Evolutionary conservation across 805 yeast genomes (phyloP).

Genomic region (Candida incommunis): DNA sequence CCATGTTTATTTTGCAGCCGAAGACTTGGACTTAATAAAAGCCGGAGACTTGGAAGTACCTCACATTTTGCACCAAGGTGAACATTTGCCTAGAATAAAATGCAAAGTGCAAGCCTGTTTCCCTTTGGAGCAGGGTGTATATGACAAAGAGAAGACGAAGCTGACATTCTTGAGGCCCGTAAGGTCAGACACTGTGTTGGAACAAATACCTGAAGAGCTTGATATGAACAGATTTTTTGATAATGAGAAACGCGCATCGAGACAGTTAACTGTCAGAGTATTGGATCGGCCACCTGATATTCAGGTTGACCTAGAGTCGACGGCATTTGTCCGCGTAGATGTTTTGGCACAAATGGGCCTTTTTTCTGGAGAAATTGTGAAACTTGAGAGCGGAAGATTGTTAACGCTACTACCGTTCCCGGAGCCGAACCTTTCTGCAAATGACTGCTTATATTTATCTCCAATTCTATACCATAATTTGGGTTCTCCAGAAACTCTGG

Average conservation of each 20-base stretch:
- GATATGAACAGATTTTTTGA: slow-evolving; percentile 6
- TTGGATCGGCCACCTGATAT: slow-evolving; percentile 11
- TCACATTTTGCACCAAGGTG: slow-evolving; percentile 28
- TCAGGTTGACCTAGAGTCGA: slow-evolving; percentile 32
- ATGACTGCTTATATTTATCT: slow-evolving; percentile 37
- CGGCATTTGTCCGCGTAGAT: slow-evolving; percentile 31
- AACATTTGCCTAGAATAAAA: slow-evolving; percentile 28
- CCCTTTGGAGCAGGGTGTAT: slow-evolving; percentile 56
- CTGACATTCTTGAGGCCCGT: slow-evolving; percentile 34
- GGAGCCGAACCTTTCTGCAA: slow-evolving; percentile 40
- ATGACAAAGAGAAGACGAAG: slow-evolving; percentile 30
- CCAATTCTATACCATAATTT: slow-evolving; percentile 46
- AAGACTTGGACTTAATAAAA: neutral
- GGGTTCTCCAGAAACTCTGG: slow-evolving; percentile 21
- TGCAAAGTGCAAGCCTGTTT: slow-evolving; percentile 50
- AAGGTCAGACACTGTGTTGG: neutral
- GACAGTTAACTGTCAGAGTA: slow-evolving; percentile 8
- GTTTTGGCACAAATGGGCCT: slow-evolving; percentile 45
- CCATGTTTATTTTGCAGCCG: neutral
- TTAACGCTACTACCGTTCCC: slow-evolving; percentile 36
- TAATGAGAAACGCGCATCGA: neutral
- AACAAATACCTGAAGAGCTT: slow-evolving; percentile 1
- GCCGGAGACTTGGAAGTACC: slow-evolving; percentile 19
- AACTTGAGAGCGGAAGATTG: slow-evolving; percentile 12
- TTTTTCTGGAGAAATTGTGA: slow-evolving; percentile 55